Conservation (phyloP, 805 yeast species). For the Pichia thaimueangensis region DNA sequence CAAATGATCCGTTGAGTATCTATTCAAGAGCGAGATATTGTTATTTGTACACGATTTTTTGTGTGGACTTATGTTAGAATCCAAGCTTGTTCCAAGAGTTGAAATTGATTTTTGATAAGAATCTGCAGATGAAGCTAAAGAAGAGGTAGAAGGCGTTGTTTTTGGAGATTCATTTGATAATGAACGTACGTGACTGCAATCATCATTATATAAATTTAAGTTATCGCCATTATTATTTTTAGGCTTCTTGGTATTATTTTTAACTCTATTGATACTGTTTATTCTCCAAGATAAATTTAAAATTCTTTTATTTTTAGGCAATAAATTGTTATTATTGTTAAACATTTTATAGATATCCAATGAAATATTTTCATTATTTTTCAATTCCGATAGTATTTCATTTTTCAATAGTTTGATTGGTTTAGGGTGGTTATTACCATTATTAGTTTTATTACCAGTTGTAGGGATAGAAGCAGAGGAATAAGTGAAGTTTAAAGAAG, state of each 20-base stretch:
- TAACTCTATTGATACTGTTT: constrained; percentile 26
- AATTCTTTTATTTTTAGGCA: constrained; percentile 31
- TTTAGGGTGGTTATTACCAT: constrained; percentile 1
- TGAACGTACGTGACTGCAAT: not conserved
- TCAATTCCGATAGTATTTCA: constrained; percentile 27
- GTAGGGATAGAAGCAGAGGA: not conserved
- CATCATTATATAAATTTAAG: not conserved
- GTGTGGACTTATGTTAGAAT: constrained; percentile 2
- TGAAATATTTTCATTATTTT: constrained; percentile 24
- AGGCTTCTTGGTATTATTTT: constrained; percentile 6
- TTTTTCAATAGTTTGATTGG: constrained; percentile 20
- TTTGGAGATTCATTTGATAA: constrained; percentile 1
- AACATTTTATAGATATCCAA: constrained; percentile 33
- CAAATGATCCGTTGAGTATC: constrained; percentile 1
- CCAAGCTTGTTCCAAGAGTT: not conserved
- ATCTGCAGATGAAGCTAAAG: not conserved
- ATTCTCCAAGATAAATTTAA: constrained; percentile 33
- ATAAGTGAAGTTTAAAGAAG: too few relatives aligned
- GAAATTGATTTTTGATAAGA: not conserved
- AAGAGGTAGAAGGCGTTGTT: constrained; percentile 5
- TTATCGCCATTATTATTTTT: not conserved
- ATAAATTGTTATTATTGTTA: constrained; percentile 28
- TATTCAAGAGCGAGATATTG: constrained; percentile 2
- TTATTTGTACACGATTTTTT: constrained; percentile 1
- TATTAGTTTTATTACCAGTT: not conserved